Percentiles rank a stretch among this genome's conserved stretches.
These are phyloP conservation scores for Mucor plumbeus DNA, from an alignment of 371 early-diverging fungal species.

Conservation along the genomic window DNA sequence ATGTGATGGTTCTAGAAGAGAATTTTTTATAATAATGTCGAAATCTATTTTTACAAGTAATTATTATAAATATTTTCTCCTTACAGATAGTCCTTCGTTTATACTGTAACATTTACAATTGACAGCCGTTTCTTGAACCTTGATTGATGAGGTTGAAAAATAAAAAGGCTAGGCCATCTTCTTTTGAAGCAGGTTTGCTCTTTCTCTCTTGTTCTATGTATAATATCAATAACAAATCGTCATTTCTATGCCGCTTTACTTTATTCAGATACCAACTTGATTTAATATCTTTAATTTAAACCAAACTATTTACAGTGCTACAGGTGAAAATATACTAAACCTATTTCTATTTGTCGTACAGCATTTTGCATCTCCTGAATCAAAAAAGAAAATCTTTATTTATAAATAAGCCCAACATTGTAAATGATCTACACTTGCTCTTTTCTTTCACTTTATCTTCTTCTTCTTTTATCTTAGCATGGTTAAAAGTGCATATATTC, in stretches of 20 bases:
- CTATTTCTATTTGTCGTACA: not conserved
- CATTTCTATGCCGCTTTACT: not conserved
- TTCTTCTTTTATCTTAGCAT: conserved; percentile 1
- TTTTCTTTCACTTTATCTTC: not conserved
- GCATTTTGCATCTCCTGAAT: conserved; percentile 1
- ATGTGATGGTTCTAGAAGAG: not conserved
- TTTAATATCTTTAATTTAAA: not conserved
- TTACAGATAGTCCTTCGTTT: not conserved
- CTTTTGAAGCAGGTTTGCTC: not conserved
- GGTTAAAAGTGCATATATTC: conserved; percentile 20
- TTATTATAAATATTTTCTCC: not conserved
- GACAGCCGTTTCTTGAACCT: conserved; percentile 2
- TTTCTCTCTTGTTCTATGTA: not conserved
- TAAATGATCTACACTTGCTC: not conserved
- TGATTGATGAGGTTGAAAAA: not conserved
- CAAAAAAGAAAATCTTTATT: no score
- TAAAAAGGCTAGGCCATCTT: not conserved
- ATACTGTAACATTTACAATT: not conserved
- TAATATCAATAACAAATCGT: not conserved
- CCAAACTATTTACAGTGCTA: not conserved
- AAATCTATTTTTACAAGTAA: not conserved
- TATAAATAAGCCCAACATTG: not conserved
- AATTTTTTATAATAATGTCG: no score
- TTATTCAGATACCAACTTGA: not conserved
- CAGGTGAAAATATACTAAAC: not conserved